phyloP scores from a whole-genome alignment of 352 stramenopile genomes.

The Hyaloperonospora brassicae region DNA sequence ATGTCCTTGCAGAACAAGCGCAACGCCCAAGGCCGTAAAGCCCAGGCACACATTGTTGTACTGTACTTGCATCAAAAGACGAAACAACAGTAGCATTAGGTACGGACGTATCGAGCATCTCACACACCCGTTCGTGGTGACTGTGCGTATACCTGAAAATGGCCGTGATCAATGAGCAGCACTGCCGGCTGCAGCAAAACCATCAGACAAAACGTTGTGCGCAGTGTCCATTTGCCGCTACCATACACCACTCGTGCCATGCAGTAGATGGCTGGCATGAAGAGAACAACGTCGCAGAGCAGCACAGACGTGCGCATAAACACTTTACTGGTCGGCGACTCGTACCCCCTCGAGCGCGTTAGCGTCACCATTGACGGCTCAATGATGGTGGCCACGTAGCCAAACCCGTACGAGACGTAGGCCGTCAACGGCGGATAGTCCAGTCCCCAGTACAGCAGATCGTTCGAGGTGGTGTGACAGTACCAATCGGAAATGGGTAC shows the following conservation, averaged over 20 bases:
- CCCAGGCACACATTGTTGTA: conserved; percentile 98
- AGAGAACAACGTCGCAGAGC: conserved; percentile 88
- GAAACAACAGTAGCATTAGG: not conserved
- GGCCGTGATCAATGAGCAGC: conserved; percentile 96
- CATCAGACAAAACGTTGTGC: conserved; percentile 54
- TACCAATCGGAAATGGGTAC: conserved; percentile 94
- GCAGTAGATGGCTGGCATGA: conserved; percentile 60
- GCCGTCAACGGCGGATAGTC: conserved; percentile 96
- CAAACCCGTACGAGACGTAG: conserved; percentile 85
- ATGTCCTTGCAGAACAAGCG: conserved; percentile 59
- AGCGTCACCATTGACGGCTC: conserved; percentile 86
- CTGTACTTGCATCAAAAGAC: conserved; percentile 21
- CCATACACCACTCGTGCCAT: conserved; percentile 43
- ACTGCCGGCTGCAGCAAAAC: conserved; percentile 83
- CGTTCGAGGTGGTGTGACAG: conserved; percentile 83
- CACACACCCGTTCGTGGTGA: not conserved
- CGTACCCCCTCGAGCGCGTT: conserved; percentile 70
- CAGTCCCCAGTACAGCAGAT: conserved; percentile 96
- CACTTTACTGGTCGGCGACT: conserved; percentile 75
- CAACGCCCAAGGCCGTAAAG: conserved; percentile 63
- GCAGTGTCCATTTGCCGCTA: conserved; percentile 43
- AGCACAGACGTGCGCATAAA: conserved; percentile 92
- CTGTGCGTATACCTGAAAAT: conserved; percentile 87
- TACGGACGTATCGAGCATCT: not conserved
- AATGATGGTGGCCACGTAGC: conserved; percentile 58